Percentiles rank a stretch among this genome's conserved stretches.
phyloP scores from a whole-genome alignment of 495 filamentous ascomycete genomes.

The Podospora pseudoanserina region DNA sequence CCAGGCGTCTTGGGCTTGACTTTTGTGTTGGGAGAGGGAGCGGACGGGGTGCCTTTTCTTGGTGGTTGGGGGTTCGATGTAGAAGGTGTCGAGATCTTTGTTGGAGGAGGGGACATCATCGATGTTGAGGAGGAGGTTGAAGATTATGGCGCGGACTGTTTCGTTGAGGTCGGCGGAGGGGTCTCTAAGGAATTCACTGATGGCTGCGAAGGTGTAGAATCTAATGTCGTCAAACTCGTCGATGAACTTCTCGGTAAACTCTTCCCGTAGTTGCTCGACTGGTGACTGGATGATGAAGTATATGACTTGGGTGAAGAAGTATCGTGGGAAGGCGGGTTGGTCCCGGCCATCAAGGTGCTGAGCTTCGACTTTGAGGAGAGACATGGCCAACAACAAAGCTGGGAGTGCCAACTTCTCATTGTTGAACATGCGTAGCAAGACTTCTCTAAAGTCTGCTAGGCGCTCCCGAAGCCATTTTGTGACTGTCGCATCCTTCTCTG shows the following conservation, averaged over 20 bases:
- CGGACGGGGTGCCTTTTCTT: constrained; percentile 51
- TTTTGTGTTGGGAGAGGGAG: constrained; percentile 62
- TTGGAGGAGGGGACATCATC: constrained; percentile 59
- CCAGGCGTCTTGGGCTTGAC: constrained; percentile 80
- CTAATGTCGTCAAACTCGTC: constrained; percentile 79
- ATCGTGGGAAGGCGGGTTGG: constrained; percentile 61
- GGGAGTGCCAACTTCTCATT: constrained; percentile 52
- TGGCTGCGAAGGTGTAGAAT: constrained; percentile 69
- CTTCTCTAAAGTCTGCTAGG: constrained; percentile 63
- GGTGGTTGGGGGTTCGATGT: constrained; percentile 44
- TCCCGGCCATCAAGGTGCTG: constrained; percentile 56
- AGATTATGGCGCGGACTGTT: constrained; percentile 48
- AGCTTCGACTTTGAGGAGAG: constrained; percentile 72
- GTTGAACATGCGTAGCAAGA: constrained; percentile 52
- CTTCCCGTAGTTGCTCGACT: constrained; percentile 55
- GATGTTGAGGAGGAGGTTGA: constrained; percentile 62
- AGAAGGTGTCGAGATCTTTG: constrained; percentile 66
- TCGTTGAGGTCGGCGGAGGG: constrained; percentile 35
- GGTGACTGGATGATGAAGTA: constrained; percentile 56
- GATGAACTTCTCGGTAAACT: constrained; percentile 73
- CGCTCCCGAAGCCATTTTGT: constrained; percentile 74
- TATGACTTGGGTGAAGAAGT: constrained; percentile 61
- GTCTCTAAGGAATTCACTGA: constrained; percentile 46
- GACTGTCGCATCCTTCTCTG: constrained; percentile 71
- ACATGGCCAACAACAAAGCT: constrained; percentile 75